Evolutionary conservation across 1,139 yeast genomes (phyloP).

Genomic region (Candida gigantensis): DNA sequence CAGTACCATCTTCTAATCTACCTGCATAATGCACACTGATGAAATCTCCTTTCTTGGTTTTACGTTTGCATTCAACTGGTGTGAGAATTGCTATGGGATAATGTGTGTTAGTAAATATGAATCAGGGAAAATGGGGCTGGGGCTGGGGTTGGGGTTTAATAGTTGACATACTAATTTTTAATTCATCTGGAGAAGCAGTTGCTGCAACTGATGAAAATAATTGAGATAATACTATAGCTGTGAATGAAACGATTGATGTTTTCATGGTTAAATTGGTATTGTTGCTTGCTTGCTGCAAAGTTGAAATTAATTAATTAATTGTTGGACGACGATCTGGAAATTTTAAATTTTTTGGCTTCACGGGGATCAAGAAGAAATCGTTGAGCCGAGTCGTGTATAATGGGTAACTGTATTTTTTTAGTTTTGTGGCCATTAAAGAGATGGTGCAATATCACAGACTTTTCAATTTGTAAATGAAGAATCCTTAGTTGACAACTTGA

Average conservation of each 20-base stretch:
- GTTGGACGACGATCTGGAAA: neutral
- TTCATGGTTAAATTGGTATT: constrained; percentile 12
- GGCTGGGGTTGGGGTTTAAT: neutral
- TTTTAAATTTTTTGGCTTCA: neutral
- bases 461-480: no score
- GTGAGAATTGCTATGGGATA: constrained; percentile 23
- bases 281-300: constrained; percentile 1
- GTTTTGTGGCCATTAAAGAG: no score
- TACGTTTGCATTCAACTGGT: constrained; percentile 54
- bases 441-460: no score
- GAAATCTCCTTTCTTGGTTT: constrained; percentile 61
- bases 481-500: no score
- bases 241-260: constrained; percentile 10
- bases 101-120: constrained; percentile 13
- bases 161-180: constrained; percentile 30
- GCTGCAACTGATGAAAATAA: constrained; percentile 13
- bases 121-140: neutral
- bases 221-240: constrained; percentile 11
- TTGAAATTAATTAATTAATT: constrained; percentile 1
- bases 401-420: no score
- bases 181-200: constrained; percentile 18
- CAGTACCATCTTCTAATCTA: constrained; percentile 61
- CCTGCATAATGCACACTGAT: constrained; percentile 80
- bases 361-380: no score
- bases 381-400: no score